Evolutionary conservation across 1,139 yeast genomes (phyloP), one percentile per base, ranked within the genome.

Genomic region (Diutina ranongensis): DNA sequence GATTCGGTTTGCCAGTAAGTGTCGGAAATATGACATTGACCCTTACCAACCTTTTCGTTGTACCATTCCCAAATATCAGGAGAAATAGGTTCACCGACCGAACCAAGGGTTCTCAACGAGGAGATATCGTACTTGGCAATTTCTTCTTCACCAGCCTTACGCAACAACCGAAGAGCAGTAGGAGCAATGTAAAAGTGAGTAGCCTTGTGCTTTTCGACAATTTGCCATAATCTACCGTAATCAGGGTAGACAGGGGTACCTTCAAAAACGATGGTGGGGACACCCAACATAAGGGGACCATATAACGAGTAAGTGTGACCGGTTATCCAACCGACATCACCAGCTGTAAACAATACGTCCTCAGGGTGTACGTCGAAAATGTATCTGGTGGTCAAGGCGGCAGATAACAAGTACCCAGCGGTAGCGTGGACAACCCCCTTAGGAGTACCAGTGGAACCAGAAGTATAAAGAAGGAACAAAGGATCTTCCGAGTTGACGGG

Each of bases 11-110:
- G 97, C 98, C 98, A 92, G 76, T 89, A 88, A 45, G 98, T 92
- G 68, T 92, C 98, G 60, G 92, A 77, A 54, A 92, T 80, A 58
- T 76, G 81, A 67, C 96, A 87, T 61, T 85, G 78, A 51, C 80
- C 78, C 62, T 87, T 84, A 60, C 98, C 98, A 56, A 92, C 83
- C 63, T 83, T 77, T 60, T 86, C 88, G 65, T 86, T 78, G 69
- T 89, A 92, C 98, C 98, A 92, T 67, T 87, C 95, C 97, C 97
- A 92, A 59, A 92, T 80, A 65, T 92, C 98, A 51, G 96, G 92
- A 47, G 97, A 88, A 60, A 92, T 92, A 55, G 98, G 98, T 71
- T 92, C 98, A 65, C 98, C 98, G 50, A 92, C 98, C 27, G 97
- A 88, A 55, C 98, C 98, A 57, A 92, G 76, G 45, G 95, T 88